Percentiles rank a stretch among this genome's conserved stretches.
These are phyloP conservation scores for Dactylella cylindrospora DNA, from an alignment of 2,329 filamentous ascomycete genomes.

Conservation along the genomic window DNA sequence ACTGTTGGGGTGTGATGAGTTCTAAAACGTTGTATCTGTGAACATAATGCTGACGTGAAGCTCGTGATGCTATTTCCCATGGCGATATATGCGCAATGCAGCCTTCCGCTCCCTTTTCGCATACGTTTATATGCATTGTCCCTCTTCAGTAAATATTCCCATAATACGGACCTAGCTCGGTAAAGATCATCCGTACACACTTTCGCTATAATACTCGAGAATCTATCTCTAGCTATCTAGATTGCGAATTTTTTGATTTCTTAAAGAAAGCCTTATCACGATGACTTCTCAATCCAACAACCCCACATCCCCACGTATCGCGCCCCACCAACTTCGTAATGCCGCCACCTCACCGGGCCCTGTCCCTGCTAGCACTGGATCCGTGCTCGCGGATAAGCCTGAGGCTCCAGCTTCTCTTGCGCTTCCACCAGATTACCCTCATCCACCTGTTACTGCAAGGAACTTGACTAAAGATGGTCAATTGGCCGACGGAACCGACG, in stretches of 20 bases:
- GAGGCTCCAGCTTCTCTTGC: conserved; percentile 10
- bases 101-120: conserved; percentile 27
- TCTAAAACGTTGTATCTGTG: no score
- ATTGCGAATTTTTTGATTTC: neutral
- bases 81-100: no score
- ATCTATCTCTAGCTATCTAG: neutral
- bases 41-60: conserved; percentile 34
- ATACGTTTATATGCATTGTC: conserved; percentile 24
- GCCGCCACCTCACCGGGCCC: conserved; percentile 36
- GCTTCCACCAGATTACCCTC: conserved; percentile 19
- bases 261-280: conserved; percentile 11
- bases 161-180: no score
- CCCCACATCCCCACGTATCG: conserved; percentile 42
- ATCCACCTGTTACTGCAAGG: conserved; percentile 63
- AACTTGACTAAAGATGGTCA: conserved; percentile 52
- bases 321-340: conserved; percentile 43
- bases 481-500: conserved; percentile 50
- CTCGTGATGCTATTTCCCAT: conserved; percentile 40
- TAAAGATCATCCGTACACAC: conserved; percentile 16
- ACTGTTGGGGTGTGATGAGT: no score
- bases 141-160: no score
- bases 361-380: conserved; percentile 29
- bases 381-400: conserved; percentile 38
- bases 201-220: neutral
- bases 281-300: conserved; percentile 42